A percentile compares a stretch with the other conserved stretches of the same genome.
phyloP scores from a whole-genome alignment of 83 land plant genomes.

The Picea engelmannii region DNA sequence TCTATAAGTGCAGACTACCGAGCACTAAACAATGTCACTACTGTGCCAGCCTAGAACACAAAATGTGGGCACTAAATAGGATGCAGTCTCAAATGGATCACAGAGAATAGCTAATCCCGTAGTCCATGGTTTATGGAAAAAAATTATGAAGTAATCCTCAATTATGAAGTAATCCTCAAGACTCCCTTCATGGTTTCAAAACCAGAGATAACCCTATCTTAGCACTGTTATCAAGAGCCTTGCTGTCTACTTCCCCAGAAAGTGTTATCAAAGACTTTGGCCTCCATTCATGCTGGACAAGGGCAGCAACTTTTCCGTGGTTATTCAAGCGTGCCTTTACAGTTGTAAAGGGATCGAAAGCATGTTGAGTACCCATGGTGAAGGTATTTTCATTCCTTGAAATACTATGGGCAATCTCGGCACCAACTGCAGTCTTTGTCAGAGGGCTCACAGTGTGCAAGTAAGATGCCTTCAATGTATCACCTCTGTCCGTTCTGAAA shows the following conservation, averaged over 20 bases:
- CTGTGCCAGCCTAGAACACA: no score
- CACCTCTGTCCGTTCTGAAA: conserved; percentile 72
- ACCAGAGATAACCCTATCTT: conserved; percentile 71
- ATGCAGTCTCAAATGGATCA: no score
- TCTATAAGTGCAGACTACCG: no score
- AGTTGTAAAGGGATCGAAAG: conserved; percentile 63
- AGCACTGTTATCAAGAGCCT: conserved; percentile 71
- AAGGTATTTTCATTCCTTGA: conserved; percentile 77
- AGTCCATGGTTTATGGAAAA: no score
- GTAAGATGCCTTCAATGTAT: conserved; percentile 73
- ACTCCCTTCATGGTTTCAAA: conserved; percentile 55
- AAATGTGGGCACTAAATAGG: no score
- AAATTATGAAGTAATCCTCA: no score
- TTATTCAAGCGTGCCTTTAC: conserved; percentile 67
- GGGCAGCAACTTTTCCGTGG: conserved; percentile 66
- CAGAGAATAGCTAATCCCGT: no score
- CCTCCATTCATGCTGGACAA: conserved; percentile 79
- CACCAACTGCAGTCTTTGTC: conserved; percentile 72
- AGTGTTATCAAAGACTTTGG: conserved; percentile 78
- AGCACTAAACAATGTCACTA: no score
- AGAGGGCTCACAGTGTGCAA: conserved; percentile 64
- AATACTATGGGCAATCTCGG: conserved; percentile 73
- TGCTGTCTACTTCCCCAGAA: conserved; percentile 80
- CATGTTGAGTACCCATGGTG: conserved; percentile 70
- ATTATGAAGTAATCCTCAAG: no score